phyloP scores from a whole-genome alignment of 345 rosid species.

The Gossypium longicalyx region DNA sequence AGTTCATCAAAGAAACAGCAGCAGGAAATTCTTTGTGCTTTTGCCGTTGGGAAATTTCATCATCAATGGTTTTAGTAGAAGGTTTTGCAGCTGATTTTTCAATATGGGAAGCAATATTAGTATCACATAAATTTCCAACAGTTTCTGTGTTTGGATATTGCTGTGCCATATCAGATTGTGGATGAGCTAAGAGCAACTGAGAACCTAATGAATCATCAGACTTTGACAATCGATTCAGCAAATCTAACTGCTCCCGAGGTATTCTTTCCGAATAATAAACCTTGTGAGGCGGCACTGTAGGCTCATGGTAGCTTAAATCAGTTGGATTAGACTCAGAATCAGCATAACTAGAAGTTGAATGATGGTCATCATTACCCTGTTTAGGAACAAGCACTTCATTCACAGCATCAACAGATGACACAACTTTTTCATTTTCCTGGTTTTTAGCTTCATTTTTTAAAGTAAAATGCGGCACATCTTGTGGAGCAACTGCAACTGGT shows the following conservation, averaged over 20 bases:
- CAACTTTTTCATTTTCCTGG: constrained; percentile 33
- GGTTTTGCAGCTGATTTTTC: constrained; percentile 26
- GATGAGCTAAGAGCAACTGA: constrained; percentile 53
- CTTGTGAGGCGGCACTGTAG: constrained; percentile 44
- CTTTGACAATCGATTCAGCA: constrained; percentile 63
- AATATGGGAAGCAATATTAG: constrained; percentile 18
- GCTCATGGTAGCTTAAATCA: constrained; percentile 50
- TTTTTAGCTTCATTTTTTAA: constrained; percentile 26
- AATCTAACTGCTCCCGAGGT: constrained; percentile 62
- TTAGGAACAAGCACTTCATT: constrained; percentile 36
- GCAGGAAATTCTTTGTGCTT: constrained; percentile 40
- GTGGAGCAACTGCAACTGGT: constrained; percentile 27
- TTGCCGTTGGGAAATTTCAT: constrained; percentile 36
- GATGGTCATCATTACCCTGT: background rate
- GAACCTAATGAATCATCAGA: constrained; percentile 70
- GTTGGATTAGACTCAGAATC: constrained; percentile 47
- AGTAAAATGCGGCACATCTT: constrained; percentile 30
- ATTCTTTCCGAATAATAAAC: constrained; percentile 67
- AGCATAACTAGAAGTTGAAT: constrained; percentile 8
- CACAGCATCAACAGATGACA: constrained; percentile 40
- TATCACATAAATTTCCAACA: constrained; percentile 33
- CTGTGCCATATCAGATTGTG: constrained; percentile 40
- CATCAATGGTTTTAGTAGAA: constrained; percentile 30
- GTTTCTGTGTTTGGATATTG: constrained; percentile 38
- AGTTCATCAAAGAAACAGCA: constrained; percentile 35